Evolutionary conservation across 306 rosid species (phyloP), one percentile per base, ranked within the genome.

Genomic region (Corylus avellana): DNA sequence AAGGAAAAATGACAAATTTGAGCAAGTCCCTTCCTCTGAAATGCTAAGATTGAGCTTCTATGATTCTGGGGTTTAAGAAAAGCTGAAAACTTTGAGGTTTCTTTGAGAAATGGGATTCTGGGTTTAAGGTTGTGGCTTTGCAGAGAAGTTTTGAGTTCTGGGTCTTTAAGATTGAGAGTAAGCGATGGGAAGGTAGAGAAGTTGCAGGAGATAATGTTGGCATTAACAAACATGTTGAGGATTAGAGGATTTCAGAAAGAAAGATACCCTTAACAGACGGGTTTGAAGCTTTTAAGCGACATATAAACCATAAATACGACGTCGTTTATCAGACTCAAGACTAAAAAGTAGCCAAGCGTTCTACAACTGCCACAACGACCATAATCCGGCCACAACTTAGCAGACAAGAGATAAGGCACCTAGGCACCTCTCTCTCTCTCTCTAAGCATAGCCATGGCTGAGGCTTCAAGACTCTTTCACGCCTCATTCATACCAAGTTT

Each of bases 191-290:
- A 77, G 70, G 85, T 70, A 74, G 77, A 84, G 75, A 84, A 82
- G 83, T 88, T 91, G 88, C 91, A 84, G 78, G 89, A 91, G 82
- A 91, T 44, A 72, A 84, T 85, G 85, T 77, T 84, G 82, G 91
- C 73, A 69, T 80, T 86, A 75, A 87, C 75, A 10, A 85, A 55
- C 85, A 89, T 80, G 54, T 57, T 76, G 77, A n/a, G 57, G 17
- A 25, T 20, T 14, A 61, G 12, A 44, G 39, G 57, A 39, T 51
- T 25, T 12, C 1, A 32, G 49, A 44, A n/a, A 3, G 35, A 59
- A 18, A 4, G 3, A 42, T 6, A 42, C 29, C 67, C 59, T 47
- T 44, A 13, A 59, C 55, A 56, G 44, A 66, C 46, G 20, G 64
- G 39, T 62, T 0, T 49, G 42, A 32, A 5, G 12, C 25, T 5